Base-by-base conservation (phyloP, 176 grass and related monocot genomes). In the Thalia dealbata region DNA sequence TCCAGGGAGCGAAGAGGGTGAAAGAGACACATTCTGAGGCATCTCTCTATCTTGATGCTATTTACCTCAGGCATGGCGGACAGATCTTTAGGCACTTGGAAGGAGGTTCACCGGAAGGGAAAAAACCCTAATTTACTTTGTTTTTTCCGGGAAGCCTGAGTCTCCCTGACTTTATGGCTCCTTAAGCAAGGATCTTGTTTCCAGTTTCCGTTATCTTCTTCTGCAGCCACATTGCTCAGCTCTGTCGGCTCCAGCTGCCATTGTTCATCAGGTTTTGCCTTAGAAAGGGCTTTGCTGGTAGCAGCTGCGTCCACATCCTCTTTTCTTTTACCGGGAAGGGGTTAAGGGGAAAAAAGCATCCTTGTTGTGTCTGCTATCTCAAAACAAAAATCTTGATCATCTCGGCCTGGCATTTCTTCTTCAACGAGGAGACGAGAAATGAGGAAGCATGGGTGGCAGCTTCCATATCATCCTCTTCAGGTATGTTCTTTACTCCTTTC, bases 371-470 rank as follows among this genome's bases (percentile, higher is more conserved):
- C 58, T 69, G 41, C 11, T 62, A 3, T 46, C 16, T 27, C 10
- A 6, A 52, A 28, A 44, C 25, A 24, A 14, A 5, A 41, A 27
- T 16, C 22, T 30, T 16, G 8, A 55, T 16, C 21, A 64, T 22
- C 16, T 44, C 19, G 1, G 18, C n/a, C 35, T 61, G 14, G 48
- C 70, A 52, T 14, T 30, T 16, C 46, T 6, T 24, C 24, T 45
- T 28, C 6, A 32, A 32, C 48, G 23, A 35, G 70, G 25, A 55
- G 70, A 9, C 50, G 59, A 30, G 61, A 61, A 72, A 97, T 97
- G 95, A 97, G 95, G 90, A 97, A 91, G 77, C 87, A 97, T 80
- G 95, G 95, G 14, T 97, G 95, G 95, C 87, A 97, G 81, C 87
- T 97, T 42, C 95, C 95, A 13, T 97, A 97, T 85, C 90, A 97